Percentiles rank a stretch among this genome's conserved stretches.
These are phyloP conservation scores for Aspergillus sclerotialis DNA, from an alignment of 2,329 filamentous ascomycete species.

Conservation along the genomic window DNA sequence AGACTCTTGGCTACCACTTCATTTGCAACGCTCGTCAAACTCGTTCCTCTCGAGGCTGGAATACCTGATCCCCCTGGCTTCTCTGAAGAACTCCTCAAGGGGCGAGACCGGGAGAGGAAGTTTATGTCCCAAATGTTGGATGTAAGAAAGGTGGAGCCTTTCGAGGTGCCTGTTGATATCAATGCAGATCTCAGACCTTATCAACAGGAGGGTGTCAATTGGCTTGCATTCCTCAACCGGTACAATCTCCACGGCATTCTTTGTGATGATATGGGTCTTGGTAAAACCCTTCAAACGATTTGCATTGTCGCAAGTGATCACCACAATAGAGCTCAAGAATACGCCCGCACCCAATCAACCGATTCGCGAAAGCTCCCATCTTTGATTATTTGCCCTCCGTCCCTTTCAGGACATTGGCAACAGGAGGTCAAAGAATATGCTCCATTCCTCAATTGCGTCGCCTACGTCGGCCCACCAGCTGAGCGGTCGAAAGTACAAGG, in stretches of 20 bases:
- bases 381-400: constrained; percentile 92
- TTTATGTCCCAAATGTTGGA: constrained; percentile 97
- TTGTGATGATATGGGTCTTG: constrained; percentile 98
- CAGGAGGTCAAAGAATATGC: constrained; percentile 95
- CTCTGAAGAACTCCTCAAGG: constrained; percentile 78
- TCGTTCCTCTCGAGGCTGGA: constrained; percentile 92
- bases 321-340: constrained; percentile 86
- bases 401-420: constrained; percentile 95
- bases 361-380: constrained; percentile 79
- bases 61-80: constrained; percentile 94
- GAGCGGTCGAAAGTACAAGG: constrained; percentile 68
- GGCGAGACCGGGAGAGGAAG: constrained; percentile 86
- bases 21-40: constrained; percentile 92
- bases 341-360: constrained; percentile 67
- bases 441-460: constrained; percentile 81
- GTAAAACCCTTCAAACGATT: constrained; percentile 93
- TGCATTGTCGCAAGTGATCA: constrained; percentile 98
- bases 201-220: constrained; percentile 97
- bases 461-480: constrained; percentile 82
- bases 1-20: constrained; percentile 91
- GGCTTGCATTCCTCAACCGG: constrained; percentile 95
- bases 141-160: constrained; percentile 91
- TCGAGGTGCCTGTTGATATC: constrained; percentile 90
- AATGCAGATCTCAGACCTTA: constrained; percentile 95
- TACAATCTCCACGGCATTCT: constrained; percentile 98